Evolutionary conservation across 805 yeast species (phyloP), one percentile per base, ranked within the genome.

Genomic region (Hemisphaericaspora nanyangensis): DNA sequence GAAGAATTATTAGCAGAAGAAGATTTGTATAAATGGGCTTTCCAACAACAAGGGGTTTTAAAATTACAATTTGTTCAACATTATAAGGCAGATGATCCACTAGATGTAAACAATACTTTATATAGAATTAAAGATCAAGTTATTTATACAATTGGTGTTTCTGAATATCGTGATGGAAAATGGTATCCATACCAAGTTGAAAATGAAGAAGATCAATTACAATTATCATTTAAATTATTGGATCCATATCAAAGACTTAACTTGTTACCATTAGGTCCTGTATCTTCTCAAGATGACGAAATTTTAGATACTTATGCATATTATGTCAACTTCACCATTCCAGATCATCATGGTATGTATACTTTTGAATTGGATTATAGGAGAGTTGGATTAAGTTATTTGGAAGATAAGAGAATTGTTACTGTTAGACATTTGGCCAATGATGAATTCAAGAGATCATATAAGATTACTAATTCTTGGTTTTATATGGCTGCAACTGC

Each of bases 341-440:
- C 99, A 17, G 97, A 91, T 61, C 96, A 89, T 55, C 96, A 93
- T 62, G 99, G 99, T 41, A 85, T 93, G 76, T 93, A 89, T 67
- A 85, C 96, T 2, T 89, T 86, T 59, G 73, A 74, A 45, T 72
- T 85, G 33, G 83, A 85, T 52, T 90, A 90, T 68, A 76, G 76
- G 58, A 80, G 95, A 56, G 69, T 77, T 11, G 98, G 98, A 5
- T 71, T 73, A 51, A 71, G 85, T 17, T 89, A 71, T 60, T 58
- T 91, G 38, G 70, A 70, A 19, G 86, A 82, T 51, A 72, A 76
- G 45, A 73, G 74, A 39, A 80, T 84, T 15, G 87, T 88, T 38
- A 80, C 98, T 2, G 81, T 93, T 34, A 80, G 98, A 61, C 98
- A 93, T 61, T 74, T 86, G 54, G 97, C 98, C 43, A 91, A 90